Conservation (phyloP, 345 rosid species). For the Brassica nigra region DNA sequence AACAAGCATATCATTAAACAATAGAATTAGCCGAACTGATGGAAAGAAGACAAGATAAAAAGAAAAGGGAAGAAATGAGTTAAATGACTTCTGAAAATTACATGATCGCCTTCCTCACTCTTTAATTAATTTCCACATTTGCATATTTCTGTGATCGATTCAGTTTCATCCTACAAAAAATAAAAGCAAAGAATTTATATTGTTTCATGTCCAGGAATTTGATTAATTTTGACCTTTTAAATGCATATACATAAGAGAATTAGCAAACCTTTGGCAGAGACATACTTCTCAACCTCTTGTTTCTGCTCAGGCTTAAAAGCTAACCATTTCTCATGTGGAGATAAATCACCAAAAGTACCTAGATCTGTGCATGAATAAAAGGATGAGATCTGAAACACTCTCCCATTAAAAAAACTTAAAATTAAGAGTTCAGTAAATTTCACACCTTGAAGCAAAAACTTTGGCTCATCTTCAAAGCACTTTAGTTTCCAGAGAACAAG, state of each 20-base stretch:
- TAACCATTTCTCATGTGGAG: constrained; percentile 63
- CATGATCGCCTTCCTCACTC: neutral
- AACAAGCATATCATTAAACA: neutral
- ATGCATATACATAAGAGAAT: neutral
- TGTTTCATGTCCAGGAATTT: neutral
- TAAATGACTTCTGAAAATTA: constrained; percentile 1
- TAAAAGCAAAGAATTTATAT: neutral
- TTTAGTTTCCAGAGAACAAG: constrained; percentile 65
- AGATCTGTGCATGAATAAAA: constrained; percentile 45
- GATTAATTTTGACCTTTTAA: neutral
- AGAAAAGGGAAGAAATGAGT: neutral
- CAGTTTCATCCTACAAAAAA: neutral
- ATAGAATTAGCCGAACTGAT: neutral
- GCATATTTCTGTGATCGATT: neutral
- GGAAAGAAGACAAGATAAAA: neutral
- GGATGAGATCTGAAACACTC: neutral
- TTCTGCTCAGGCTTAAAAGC: constrained; percentile 56
- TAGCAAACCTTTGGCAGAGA: constrained; percentile 54
- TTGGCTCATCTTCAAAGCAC: constrained; percentile 42
- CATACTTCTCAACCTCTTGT: constrained; percentile 58
- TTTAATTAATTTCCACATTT: neutral
- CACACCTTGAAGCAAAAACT: constrained; percentile 73
- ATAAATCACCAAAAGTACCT: constrained; percentile 38
- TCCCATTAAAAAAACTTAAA: neutral
- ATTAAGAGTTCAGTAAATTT: neutral